A percentile compares a stretch with the other conserved stretches of the same genome.
Conservation (phyloP, 2,329 filamentous ascomycete species). For the Cladophialophora psammophila region DNA sequence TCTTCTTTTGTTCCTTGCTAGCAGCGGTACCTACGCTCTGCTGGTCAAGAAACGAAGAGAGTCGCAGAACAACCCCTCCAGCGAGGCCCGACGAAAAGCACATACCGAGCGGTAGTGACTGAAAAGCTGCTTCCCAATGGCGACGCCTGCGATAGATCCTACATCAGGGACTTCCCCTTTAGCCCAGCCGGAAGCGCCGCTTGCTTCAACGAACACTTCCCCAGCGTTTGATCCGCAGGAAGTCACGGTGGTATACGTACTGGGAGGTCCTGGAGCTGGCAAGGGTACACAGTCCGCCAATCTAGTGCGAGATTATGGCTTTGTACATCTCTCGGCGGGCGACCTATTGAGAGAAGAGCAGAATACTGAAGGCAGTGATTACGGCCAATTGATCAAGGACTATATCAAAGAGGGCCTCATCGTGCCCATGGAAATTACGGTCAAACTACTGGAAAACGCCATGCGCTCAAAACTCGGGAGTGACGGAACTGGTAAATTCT, state of each 20-base stretch:
- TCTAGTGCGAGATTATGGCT: conserved; percentile 85
- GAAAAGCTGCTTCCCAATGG: not conserved
- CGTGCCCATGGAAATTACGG: conserved; percentile 98
- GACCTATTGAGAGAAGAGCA: conserved; percentile 95
- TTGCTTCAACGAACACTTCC: conserved; percentile 61
- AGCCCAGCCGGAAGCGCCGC: conserved; percentile 51
- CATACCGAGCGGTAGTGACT: conserved; percentile 35
- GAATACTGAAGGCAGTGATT: conserved; percentile 82
- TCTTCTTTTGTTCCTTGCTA: conserved; percentile 54
- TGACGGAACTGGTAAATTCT: conserved; percentile 71
- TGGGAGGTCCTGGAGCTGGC: conserved; percentile 92
- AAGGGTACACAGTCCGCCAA: conserved; percentile 96
- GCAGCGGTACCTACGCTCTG: conserved; percentile 58
- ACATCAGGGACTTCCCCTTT: conserved; percentile 34
- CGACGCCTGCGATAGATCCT: conserved; percentile 37
- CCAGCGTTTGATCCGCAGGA: conserved; percentile 77
- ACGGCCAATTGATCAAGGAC: conserved; percentile 88
- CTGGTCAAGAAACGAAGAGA: conserved; percentile 56
- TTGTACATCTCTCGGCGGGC: conserved; percentile 91
- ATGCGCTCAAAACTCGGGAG: conserved; percentile 75
- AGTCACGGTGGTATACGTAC: conserved; percentile 94
- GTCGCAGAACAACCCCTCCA: conserved; percentile 22
- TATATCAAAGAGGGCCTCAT: conserved; percentile 96
- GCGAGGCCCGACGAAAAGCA: conserved; percentile 44
- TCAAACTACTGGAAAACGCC: conserved; percentile 90